A percentile compares a stretch with the other conserved stretches of the same genome.
phyloP scores from a whole-genome alignment of 2,329 filamentous ascomycete species.

The Penicillium fuscoglaucum region DNA sequence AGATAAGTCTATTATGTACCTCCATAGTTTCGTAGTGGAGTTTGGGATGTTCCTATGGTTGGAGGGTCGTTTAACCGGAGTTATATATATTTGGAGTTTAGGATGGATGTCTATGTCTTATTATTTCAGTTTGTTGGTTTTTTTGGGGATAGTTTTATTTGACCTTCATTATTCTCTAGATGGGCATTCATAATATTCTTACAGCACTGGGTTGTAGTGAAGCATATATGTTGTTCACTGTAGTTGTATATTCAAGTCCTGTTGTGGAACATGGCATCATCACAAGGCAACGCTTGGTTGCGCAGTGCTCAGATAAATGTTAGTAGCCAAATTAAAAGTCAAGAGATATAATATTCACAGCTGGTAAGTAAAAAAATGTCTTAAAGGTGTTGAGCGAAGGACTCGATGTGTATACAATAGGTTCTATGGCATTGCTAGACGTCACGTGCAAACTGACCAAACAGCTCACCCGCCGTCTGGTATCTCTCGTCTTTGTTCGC shows the following conservation, averaged over 20 bases:
- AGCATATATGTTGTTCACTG: not conserved
- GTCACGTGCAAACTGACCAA: slow-evolving; percentile 2
- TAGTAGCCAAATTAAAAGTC: not conserved
- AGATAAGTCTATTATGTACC: not conserved
- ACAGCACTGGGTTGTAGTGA: not conserved
- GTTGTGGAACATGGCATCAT: not conserved
- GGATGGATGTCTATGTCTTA: not conserved
- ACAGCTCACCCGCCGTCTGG: slow-evolving; percentile 1
- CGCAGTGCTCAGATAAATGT: too few relatives aligned
- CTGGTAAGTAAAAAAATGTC: too few relatives aligned
- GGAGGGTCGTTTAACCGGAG: not conserved
- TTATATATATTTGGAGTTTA: not conserved
- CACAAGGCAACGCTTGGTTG: not conserved
- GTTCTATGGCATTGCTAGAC: too few relatives aligned
- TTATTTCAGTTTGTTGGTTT: not conserved
- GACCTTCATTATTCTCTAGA: not conserved
- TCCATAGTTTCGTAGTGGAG: not conserved
- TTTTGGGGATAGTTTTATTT: not conserved
- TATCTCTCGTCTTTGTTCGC: not conserved
- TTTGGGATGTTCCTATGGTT: not conserved
- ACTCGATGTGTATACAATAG: not conserved
- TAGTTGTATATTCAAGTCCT: not conserved
- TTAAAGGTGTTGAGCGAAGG: not conserved
- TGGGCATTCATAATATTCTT: not conserved
- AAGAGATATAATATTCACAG: not conserved